Evolutionary conservation across 2,329 filamentous ascomycete genomes (phyloP).

Genomic region (Exophiala calicioides): DNA sequence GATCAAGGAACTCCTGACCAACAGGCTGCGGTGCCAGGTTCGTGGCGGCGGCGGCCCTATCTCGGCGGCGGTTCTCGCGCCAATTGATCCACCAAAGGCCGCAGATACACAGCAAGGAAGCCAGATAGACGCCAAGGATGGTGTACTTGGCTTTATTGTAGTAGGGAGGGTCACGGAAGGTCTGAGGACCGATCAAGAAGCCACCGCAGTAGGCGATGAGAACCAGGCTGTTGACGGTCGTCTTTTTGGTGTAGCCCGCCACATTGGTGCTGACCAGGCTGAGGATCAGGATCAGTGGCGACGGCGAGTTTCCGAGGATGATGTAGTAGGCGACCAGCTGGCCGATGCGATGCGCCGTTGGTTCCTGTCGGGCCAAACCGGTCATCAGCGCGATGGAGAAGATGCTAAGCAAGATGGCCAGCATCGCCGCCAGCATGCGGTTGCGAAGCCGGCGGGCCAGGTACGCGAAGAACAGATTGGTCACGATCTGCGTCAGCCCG

Average conservation of each 20-base stretch:
- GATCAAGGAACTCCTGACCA: constrained; percentile 33
- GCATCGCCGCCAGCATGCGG: constrained; percentile 56
- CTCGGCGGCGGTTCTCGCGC: constrained; percentile 54
- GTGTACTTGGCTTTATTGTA: constrained; percentile 54
- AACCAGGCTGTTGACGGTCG: constrained; percentile 52
- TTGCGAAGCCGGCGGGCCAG: constrained; percentile 54
- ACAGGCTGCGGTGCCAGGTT: constrained; percentile 8
- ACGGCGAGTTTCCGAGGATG: constrained; percentile 55
- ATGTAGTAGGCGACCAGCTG: constrained; percentile 59
- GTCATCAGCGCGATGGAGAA: constrained; percentile 54
- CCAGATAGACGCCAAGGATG: constrained; percentile 58
- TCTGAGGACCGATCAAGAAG: constrained; percentile 55
- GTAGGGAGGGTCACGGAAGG: constrained; percentile 53
- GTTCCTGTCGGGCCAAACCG: constrained; percentile 48
- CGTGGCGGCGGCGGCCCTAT: constrained; percentile 47
- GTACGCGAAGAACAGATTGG: constrained; percentile 50
- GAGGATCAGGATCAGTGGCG: constrained; percentile 55
- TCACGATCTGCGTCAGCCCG: constrained; percentile 50
- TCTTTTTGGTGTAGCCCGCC: constrained; percentile 59
- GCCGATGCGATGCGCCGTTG: constrained; percentile 58
- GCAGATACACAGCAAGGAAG: constrained; percentile 53
- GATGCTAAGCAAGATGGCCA: constrained; percentile 58
- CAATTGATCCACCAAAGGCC: constrained; percentile 58
- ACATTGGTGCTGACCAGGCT: constrained; percentile 57
- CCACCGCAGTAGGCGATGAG: constrained; percentile 58